phyloP scores from a whole-genome alignment of 169 alveolate species.

The Besnoitia besnoiti region DNA sequence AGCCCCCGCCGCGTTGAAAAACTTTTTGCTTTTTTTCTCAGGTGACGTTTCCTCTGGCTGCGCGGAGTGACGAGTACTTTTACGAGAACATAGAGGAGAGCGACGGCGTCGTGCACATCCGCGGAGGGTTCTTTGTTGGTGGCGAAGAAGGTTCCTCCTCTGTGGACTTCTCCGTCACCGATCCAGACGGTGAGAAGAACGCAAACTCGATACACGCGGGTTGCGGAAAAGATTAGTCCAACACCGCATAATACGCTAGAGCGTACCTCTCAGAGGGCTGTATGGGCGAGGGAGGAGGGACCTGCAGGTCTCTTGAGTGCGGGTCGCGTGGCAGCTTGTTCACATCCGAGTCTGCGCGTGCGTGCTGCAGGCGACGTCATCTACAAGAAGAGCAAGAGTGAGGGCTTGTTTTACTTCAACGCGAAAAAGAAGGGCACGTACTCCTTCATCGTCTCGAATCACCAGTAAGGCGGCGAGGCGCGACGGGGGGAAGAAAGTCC shows the following conservation, averaged over 20 bases:
- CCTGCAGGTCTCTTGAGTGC: too few species aligned
- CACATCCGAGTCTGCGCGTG: too few species aligned
- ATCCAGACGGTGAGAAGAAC: constrained; percentile 59
- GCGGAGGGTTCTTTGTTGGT: constrained; percentile 76
- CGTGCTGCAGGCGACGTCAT: constrained; percentile 45
- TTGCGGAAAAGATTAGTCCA: neutral
- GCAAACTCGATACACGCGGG: neutral
- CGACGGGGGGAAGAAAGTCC: too few species aligned
- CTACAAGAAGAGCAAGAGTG: constrained; percentile 65
- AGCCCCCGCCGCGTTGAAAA: too few species aligned
- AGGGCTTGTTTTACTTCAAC: constrained; percentile 74
- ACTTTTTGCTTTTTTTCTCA: neutral
- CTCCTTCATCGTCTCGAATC: constrained; percentile 67
- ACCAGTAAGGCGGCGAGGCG: constrained; percentile 47
- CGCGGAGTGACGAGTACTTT: constrained; percentile 73
- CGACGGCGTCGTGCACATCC: constrained; percentile 64
- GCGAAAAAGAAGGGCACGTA: constrained; percentile 73
- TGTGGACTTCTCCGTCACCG: constrained; percentile 74
- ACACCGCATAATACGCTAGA: neutral
- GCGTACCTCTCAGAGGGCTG: too few species aligned
- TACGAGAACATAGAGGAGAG: constrained; percentile 66
- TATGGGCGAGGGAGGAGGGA: too few species aligned
- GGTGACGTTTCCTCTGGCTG: constrained; percentile 69
- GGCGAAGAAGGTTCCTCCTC: constrained; percentile 62
- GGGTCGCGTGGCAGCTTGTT: too few species aligned